Conservation (phyloP, 164 flowering plant species). For the Macadamia integrifolia region DNA sequence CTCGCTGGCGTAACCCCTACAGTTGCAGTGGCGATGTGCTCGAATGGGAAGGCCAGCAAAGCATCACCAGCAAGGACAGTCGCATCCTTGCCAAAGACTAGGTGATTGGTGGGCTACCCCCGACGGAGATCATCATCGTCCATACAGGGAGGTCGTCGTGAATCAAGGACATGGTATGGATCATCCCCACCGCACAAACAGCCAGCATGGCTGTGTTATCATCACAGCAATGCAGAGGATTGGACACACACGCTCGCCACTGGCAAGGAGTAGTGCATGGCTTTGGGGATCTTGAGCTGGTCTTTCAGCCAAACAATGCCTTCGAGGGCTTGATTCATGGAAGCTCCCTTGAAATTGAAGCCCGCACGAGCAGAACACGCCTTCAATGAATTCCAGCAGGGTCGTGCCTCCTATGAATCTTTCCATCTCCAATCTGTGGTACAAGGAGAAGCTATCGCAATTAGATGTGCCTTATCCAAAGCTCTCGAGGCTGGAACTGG, state of each 20-base stretch:
- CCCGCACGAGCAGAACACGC: not conserved
- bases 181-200: constrained; percentile 79
- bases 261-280: constrained; percentile 79
- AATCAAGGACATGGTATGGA: constrained; percentile 82
- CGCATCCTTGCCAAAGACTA: constrained; percentile 61
- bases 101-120: constrained; percentile 73
- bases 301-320: constrained; percentile 39
- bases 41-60: constrained; percentile 59
- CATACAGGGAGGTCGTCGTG: constrained; percentile 84
- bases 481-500: too few relatives aligned
- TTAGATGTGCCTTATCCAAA: too few relatives aligned
- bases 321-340: constrained; percentile 59
- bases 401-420: too few relatives aligned
- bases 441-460: too few relatives aligned
- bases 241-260: constrained; percentile 79
- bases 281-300: constrained; percentile 56
- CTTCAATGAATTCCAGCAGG: too few relatives aligned
- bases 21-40: constrained; percentile 49
- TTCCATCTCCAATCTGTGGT: too few relatives aligned
- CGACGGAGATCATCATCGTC: constrained; percentile 74
- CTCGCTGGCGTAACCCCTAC: constrained; percentile 33
- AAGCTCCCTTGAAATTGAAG: constrained; percentile 48
- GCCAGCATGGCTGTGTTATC: constrained; percentile 55
- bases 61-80: constrained; percentile 81
- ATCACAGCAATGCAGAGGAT: constrained; percentile 53